These are phyloP conservation scores for Corchorus capsularis DNA, from an alignment of 345 rosid genomes.

Conservation along the genomic window DNA sequence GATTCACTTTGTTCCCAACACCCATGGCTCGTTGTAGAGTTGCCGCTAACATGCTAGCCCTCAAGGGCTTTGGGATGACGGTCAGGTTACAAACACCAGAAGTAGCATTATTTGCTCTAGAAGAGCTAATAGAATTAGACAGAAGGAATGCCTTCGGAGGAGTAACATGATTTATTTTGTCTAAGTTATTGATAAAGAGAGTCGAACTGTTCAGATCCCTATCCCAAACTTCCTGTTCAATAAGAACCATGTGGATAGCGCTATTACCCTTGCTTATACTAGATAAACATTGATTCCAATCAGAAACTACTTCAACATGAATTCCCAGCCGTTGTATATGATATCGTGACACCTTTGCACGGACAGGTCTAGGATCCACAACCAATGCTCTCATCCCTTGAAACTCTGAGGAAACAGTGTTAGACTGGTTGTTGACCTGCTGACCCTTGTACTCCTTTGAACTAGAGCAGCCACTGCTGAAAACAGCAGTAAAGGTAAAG, in stretches of 20 bases:
- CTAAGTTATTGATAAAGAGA: constrained; percentile 41
- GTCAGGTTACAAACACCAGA: constrained; percentile 38
- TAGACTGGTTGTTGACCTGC: constrained; percentile 45
- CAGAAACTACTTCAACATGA: constrained; percentile 58
- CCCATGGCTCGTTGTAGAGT: constrained; percentile 78
- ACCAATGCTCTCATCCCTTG: constrained; percentile 71
- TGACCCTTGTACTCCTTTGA: constrained; percentile 46
- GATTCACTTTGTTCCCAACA: constrained; percentile 54
- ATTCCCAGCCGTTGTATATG: constrained; percentile 83
- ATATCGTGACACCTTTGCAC: constrained; percentile 78
- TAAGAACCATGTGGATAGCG: constrained; percentile 54
- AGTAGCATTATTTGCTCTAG: constrained; percentile 27
- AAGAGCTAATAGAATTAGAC: constrained; percentile 52
- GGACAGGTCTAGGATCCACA: constrained; percentile 71
- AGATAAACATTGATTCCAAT: constrained; percentile 48
- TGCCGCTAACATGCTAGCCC: constrained; percentile 85
- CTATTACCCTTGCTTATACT: constrained; percentile 34
- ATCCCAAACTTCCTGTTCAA: constrained; percentile 90
- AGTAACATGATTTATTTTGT: constrained; percentile 31
- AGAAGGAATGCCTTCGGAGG: constrained; percentile 62
- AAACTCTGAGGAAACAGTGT: constrained; percentile 48
- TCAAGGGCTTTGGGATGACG: constrained; percentile 77
- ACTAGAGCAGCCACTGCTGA: constrained; percentile 48
- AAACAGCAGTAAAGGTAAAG: constrained; percentile 87
- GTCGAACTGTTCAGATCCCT: constrained; percentile 46